Conservation (phyloP, 768 basidiomycete genomes). For the Leccinum fibrillosum region DNA sequence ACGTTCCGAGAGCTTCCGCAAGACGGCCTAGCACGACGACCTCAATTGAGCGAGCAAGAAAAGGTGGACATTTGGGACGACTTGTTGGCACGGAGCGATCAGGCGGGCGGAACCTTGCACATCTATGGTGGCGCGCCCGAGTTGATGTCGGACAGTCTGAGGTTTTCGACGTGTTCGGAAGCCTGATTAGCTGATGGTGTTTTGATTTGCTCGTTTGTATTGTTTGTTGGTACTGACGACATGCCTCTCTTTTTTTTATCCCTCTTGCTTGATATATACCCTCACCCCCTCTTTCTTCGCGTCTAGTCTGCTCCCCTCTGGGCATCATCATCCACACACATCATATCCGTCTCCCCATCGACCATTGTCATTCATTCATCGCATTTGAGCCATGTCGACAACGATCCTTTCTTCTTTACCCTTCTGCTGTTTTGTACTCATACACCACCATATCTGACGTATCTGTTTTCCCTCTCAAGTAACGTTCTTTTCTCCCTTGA, state of each 20-base stretch:
- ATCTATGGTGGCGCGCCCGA: slow-evolving; percentile 33
- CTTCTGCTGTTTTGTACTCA: background rate
- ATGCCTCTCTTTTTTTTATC: background rate
- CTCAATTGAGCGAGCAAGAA: slow-evolving; percentile 58
- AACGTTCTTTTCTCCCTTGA: background rate
- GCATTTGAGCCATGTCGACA: background rate
- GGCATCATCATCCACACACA: background rate
- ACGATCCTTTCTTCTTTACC: background rate
- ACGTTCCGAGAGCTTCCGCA: slow-evolving; percentile 47
- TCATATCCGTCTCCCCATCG: background rate
- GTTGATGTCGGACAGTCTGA: slow-evolving; percentile 43
- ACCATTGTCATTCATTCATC: background rate
- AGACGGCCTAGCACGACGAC: slow-evolving; percentile 27
- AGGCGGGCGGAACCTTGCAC: slow-evolving; percentile 73
- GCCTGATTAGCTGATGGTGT: background rate
- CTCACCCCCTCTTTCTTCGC: background rate
- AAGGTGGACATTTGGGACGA: slow-evolving; percentile 73
- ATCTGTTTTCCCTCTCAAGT: background rate
- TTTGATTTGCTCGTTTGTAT: background rate
- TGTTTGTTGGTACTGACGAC: background rate
- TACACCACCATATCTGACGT: background rate
- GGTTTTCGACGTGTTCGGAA: slow-evolving; percentile 35
- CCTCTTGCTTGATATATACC: background rate
- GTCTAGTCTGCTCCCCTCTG: background rate
- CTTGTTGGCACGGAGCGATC: slow-evolving; percentile 59